Evolutionary conservation across 164 flowering plant genomes (phyloP).

Genomic region (Tetracentron sinense): DNA sequence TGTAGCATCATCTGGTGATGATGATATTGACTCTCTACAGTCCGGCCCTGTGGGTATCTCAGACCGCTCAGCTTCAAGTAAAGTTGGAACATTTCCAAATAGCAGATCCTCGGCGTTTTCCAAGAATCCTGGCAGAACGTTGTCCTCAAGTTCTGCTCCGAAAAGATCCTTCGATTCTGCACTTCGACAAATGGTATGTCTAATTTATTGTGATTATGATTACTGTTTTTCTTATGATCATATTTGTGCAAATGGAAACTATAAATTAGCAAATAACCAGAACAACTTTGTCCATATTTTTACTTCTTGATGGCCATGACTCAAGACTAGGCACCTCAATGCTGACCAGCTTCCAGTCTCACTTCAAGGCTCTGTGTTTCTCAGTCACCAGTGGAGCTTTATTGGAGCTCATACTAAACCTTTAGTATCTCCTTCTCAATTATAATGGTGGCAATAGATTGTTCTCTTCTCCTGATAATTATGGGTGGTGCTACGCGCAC

Average conservation of each 20-base stretch:
- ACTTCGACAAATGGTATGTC: slow-evolving; percentile 73
- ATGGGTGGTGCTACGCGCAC: too few species aligned
- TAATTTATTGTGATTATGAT: neutral
- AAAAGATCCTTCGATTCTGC: slow-evolving; percentile 81
- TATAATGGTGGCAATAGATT: neutral
- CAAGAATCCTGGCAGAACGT: slow-evolving; percentile 48
- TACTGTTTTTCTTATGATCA: neutral
- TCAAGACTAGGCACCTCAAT: slow-evolving; percentile 2
- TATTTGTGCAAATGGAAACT: neutral
- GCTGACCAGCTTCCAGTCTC: neutral
- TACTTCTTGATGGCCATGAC: neutral
- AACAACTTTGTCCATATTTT: neutral
- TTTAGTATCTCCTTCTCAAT: neutral
- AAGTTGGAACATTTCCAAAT: slow-evolving; percentile 43
- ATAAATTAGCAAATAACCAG: neutral
- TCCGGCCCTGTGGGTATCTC: slow-evolving; percentile 48
- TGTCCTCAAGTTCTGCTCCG: slow-evolving; percentile 72
- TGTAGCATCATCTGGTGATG: slow-evolving; percentile 84
- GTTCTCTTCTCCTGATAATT: neutral
- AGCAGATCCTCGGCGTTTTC: slow-evolving; percentile 42
- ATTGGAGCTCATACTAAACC: neutral
- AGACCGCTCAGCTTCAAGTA: slow-evolving; percentile 35
- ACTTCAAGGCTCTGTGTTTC: slow-evolving; percentile 1
- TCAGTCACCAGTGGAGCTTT: neutral
- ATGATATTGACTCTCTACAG: slow-evolving; percentile 74